A percentile compares a stretch with the other conserved stretches of the same genome.
Evolutionary conservation across 129 eudicot genomes (phyloP).

Genomic region (Saposhnikovia divaricata): DNA sequence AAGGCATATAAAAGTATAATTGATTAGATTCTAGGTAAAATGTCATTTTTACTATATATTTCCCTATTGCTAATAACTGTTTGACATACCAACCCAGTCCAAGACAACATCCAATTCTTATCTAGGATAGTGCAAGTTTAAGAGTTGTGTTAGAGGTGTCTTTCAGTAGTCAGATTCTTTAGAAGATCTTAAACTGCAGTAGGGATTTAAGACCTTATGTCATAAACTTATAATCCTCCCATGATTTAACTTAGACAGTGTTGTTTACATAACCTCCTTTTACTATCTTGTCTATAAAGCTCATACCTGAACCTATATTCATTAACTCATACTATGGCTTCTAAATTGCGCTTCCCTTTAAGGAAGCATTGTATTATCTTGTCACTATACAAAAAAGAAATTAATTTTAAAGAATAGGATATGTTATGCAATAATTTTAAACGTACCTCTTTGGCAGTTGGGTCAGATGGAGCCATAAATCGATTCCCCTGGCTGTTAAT

Average conservation of each 20-base stretch:
- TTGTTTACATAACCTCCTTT: not conserved
- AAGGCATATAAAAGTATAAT: not conserved
- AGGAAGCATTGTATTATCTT: not conserved
- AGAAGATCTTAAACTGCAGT: not conserved
- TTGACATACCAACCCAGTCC: not conserved
- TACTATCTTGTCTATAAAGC: not conserved
- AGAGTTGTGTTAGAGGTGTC: not conserved
- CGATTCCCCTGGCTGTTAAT: conserved; percentile 97
- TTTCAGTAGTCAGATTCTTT: too few species aligned
- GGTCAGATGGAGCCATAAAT: conserved; percentile 64
- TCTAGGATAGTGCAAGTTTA: not conserved
- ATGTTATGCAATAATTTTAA: not conserved
- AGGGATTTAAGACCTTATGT: not conserved
- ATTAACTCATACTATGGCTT: not conserved
- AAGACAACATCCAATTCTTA: not conserved
- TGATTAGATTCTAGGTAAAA: not conserved
- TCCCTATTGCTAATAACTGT: not conserved
- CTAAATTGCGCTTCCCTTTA: not conserved
- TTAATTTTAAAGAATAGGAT: not conserved
- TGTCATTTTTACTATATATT: not conserved
- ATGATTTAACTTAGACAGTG: not conserved
- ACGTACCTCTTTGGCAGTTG: conserved; percentile 78
- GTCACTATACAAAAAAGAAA: not conserved
- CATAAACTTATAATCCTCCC: not conserved
- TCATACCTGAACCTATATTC: not conserved